A percentile compares a stretch with the other conserved stretches of the same genome.
phyloP scores from a whole-genome alignment of 2,329 filamentous ascomycete species.

The Penicillium glabrum region DNA sequence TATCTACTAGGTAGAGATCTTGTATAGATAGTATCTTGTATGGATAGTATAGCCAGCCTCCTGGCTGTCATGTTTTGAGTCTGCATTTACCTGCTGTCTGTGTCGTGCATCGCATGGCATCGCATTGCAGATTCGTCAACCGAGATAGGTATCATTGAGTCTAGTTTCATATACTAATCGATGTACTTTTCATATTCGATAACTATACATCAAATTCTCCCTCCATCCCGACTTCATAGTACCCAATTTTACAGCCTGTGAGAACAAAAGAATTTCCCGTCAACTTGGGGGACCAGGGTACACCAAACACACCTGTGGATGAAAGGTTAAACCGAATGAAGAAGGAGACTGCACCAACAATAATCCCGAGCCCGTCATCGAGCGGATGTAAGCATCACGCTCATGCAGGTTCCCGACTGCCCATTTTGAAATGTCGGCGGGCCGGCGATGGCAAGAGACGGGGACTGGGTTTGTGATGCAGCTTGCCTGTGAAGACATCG shows the following conservation, averaged over 20 bases:
- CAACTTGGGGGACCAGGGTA: neutral
- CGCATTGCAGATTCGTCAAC: neutral
- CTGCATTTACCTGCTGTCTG: neutral
- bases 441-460: neutral
- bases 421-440: neutral
- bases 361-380: neutral
- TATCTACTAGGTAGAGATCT: neutral
- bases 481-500: neutral
- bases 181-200: no score
- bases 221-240: neutral
- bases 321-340: neutral
- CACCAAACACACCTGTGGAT: neutral
- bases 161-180: neutral
- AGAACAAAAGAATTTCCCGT: neutral
- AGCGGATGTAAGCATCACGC: neutral
- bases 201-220: neutral
- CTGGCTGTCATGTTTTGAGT: neutral
- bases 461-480: neutral
- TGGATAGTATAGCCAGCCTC: no score
- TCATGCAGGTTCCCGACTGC: slow-evolving; percentile 11
- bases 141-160: neutral
- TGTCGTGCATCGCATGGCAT: neutral
- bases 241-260: neutral
- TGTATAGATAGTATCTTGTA: no score
- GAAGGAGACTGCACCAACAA: neutral